These are phyloP conservation scores for Ophiostoma sp. DNA, from an alignment of 2,329 filamentous ascomycete species.

Conservation along the genomic window DNA sequence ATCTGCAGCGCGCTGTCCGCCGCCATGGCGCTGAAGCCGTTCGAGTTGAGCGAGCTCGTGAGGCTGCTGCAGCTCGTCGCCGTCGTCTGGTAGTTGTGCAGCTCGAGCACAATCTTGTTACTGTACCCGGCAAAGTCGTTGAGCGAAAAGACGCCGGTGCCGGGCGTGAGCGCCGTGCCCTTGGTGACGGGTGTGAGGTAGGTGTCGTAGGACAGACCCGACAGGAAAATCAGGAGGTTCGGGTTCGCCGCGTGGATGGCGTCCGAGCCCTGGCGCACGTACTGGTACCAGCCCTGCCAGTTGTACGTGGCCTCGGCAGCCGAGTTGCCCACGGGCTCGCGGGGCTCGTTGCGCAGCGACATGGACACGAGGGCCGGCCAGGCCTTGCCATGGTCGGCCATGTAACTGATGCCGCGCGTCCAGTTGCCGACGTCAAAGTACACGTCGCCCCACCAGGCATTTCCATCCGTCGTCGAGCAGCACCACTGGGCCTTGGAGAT, in stretches of 20 bases:
- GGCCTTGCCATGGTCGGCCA: constrained; percentile 50
- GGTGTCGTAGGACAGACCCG: constrained; percentile 54
- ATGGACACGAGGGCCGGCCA: constrained; percentile 47
- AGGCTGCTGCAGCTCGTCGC: constrained; percentile 45
- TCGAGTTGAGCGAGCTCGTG: constrained; percentile 42
- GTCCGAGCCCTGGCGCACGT: constrained; percentile 43
- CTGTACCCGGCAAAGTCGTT: constrained; percentile 43
- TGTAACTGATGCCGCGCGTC: constrained; percentile 54
- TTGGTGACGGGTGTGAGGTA: constrained; percentile 47
- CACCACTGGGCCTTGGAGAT: constrained; percentile 56
- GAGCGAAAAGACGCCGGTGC: constrained; percentile 40
- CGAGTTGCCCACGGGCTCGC: constrained; percentile 37
- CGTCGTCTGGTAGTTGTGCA: constrained; percentile 56
- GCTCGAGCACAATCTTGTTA: constrained; percentile 54
- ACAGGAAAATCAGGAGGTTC: constrained; percentile 52
- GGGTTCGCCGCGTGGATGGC: constrained; percentile 49
- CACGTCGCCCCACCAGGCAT: constrained; percentile 56
- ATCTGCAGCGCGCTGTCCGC: constrained; percentile 36
- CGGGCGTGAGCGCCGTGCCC: constrained; percentile 44
- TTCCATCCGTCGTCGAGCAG: constrained; percentile 49
- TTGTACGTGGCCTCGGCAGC: constrained; percentile 42
- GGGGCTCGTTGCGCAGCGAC: constrained; percentile 51
- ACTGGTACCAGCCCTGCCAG: constrained; percentile 52
- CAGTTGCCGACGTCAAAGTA: constrained; percentile 56
- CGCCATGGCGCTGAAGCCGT: constrained; percentile 50